A percentile compares a stretch with the other conserved stretches of the same genome.
These are phyloP conservation scores for Heterobasidion irregulare DNA, from an alignment of 1,284 basidiomycete species.

Conservation along the genomic window DNA sequence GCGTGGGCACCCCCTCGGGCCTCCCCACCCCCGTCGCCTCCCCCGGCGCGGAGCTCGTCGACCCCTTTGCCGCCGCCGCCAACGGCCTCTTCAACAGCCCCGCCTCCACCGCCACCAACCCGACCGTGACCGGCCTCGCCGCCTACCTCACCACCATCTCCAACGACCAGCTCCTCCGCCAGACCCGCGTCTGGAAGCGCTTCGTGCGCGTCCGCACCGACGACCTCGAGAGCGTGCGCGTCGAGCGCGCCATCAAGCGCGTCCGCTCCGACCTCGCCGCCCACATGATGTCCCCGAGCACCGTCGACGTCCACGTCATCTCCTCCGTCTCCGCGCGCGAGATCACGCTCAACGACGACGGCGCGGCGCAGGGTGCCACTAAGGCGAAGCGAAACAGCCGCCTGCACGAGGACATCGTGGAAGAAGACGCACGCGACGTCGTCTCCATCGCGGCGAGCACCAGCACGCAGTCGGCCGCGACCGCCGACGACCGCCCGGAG, in stretches of 20 bases:
- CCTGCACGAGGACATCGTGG: conserved; percentile 2
- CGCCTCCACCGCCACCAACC: conserved; percentile 24
- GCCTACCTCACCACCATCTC: conserved; percentile 73
- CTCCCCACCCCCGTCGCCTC: conserved; percentile 39
- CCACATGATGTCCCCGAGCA: conserved; percentile 34
- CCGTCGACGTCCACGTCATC: conserved; percentile 14
- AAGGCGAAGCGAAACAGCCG: neutral
- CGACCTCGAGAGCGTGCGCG: conserved; percentile 78
- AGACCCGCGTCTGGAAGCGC: conserved; percentile 72
- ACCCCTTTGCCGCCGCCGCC: conserved; percentile 39
- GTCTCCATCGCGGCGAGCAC: neutral
- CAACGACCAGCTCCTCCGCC: conserved; percentile 54
- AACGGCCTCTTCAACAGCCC: conserved; percentile 3
- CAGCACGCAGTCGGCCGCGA: conserved; percentile 7
- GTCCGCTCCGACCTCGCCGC: conserved; percentile 79
- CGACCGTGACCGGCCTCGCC: conserved; percentile 61
- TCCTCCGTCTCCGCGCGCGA: conserved; percentile 7
- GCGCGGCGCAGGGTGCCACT: neutral
- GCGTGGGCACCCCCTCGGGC: conserved; percentile 23
- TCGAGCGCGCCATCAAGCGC: conserved; percentile 81
- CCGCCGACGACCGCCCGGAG: conserved; percentile 15
- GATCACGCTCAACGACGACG: neutral
- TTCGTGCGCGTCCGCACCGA: conserved; percentile 80
- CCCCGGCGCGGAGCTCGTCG: conserved; percentile 45
- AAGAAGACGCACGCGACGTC: neutral